Evolutionary conservation across 371 early-diverging fungal genomes (phyloP).

Genomic region (Circinella minor): DNA sequence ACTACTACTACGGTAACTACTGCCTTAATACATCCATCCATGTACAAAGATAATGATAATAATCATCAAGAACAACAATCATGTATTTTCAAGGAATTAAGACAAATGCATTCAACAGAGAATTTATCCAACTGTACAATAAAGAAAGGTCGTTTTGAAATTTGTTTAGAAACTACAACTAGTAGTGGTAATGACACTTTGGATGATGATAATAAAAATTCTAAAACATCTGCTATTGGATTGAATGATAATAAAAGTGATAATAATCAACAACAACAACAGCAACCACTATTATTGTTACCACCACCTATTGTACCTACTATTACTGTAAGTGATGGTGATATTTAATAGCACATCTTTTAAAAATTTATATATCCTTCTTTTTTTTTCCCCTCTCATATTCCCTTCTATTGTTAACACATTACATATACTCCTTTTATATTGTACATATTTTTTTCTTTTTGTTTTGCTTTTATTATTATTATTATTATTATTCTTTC

Average conservation of each 20-base stretch:
- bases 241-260: background rate
- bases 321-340: constrained; percentile 4
- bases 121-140: constrained; percentile 28
- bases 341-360: background rate
- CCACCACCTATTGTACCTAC: background rate
- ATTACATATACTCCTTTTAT: too few species aligned
- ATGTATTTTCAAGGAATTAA: constrained; percentile 32
- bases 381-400: background rate
- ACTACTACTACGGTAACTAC: background rate
- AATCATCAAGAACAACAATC: constrained; percentile 11
- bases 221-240: background rate
- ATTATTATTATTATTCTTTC: too few species aligned
- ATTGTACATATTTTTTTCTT: too few species aligned
- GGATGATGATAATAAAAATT: background rate
- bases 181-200: background rate
- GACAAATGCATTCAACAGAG: constrained; percentile 23
- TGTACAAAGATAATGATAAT: background rate
- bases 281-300: background rate
- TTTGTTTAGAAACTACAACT: constrained; percentile 27
- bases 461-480: too few species aligned
- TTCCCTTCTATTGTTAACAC: background rate
- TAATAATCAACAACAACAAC: background rate
- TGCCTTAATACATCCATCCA: too few species aligned
- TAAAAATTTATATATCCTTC: too few species aligned
- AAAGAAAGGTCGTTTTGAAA: constrained; percentile 48